Conservation (phyloP, 2,329 filamentous ascomycete genomes). For the Pseudogymnoascus pannorum region DNA sequence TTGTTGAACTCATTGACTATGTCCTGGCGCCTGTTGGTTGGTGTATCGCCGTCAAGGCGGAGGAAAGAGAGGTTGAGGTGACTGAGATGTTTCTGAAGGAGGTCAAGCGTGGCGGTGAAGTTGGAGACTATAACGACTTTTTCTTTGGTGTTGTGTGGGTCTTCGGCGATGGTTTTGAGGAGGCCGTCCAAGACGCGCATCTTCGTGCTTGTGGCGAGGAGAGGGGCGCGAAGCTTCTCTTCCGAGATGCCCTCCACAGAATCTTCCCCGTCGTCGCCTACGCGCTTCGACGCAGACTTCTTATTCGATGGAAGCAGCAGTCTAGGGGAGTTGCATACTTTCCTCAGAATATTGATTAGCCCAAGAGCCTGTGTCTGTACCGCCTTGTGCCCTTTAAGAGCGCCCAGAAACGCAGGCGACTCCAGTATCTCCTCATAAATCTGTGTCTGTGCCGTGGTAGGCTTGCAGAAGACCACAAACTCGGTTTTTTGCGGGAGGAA, state of each 20-base stretch:
- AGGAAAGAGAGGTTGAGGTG: slow-evolving; percentile 54
- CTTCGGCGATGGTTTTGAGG: slow-evolving; percentile 37
- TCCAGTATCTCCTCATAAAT: slow-evolving; percentile 66
- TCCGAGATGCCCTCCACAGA: slow-evolving; percentile 47
- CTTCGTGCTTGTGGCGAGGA: slow-evolving; percentile 55
- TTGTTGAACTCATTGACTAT: slow-evolving; percentile 66
- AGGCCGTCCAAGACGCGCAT: slow-evolving; percentile 60
- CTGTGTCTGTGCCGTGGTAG: slow-evolving; percentile 84
- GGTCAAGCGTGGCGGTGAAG: slow-evolving; percentile 64
- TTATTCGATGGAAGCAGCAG: slow-evolving; percentile 46
- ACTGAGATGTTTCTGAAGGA: slow-evolving; percentile 54
- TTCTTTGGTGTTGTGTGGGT: slow-evolving; percentile 42
- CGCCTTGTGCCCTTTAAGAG: slow-evolving; percentile 52
- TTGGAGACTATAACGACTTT: slow-evolving; percentile 72
- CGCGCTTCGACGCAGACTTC: slow-evolving; percentile 26
- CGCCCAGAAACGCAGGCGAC: slow-evolving; percentile 53
- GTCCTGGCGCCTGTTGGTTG: slow-evolving; percentile 54
- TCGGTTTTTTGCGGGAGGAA: slow-evolving; percentile 90
- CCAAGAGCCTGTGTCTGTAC: slow-evolving; percentile 47
- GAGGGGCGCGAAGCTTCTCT: slow-evolving; percentile 44
- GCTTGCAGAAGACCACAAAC: slow-evolving; percentile 87
- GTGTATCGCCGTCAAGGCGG: slow-evolving; percentile 63
- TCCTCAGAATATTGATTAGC: slow-evolving; percentile 66
- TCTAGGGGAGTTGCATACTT: slow-evolving; percentile 64
- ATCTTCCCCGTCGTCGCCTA: slow-evolving; percentile 30